These are phyloP conservation scores for Agarophyton chilense DNA, from an alignment of 23 red algal species.

Conservation along the genomic window DNA sequence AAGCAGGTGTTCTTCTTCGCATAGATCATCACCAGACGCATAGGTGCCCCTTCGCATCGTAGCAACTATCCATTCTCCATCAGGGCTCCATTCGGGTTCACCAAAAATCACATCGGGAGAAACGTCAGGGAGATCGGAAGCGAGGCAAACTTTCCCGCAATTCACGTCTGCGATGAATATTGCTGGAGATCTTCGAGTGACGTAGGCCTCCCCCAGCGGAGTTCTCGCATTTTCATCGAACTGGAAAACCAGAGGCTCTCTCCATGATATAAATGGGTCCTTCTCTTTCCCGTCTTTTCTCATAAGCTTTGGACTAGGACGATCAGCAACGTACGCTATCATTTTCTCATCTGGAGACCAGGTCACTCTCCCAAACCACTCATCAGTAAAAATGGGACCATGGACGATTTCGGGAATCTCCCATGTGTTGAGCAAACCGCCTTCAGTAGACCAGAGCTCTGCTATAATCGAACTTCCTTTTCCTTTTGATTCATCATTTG, in stretches of 20 bases:
- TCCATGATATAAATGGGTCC: slow-evolving; percentile 14
- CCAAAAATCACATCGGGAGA: slow-evolving; percentile 7
- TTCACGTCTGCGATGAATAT: slow-evolving; percentile 46
- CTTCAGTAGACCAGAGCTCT: slow-evolving; percentile 30
- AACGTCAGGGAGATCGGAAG: not conserved
- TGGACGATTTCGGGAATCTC: slow-evolving; percentile 48
- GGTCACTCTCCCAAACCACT: slow-evolving; percentile 74
- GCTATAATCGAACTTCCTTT: not conserved
- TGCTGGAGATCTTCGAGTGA: slow-evolving; percentile 40
- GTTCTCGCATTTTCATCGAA: slow-evolving; percentile 50
- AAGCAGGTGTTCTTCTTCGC: slow-evolving; percentile 9
- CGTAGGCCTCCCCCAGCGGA: slow-evolving; percentile 77
- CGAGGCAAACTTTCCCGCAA: slow-evolving; percentile 11
- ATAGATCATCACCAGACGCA: not conserved
- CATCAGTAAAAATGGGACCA: slow-evolving; percentile 78
- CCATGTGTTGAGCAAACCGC: slow-evolving; percentile 35
- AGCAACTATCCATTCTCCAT: slow-evolving; percentile 34
- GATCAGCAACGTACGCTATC: slow-evolving; percentile 74
- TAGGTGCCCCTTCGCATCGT: slow-evolving; percentile 40
- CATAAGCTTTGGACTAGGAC: slow-evolving; percentile 20
- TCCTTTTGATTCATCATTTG: not conserved
- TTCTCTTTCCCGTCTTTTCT: not conserved
- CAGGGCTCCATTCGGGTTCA: slow-evolving; percentile 59
- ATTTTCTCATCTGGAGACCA: slow-evolving; percentile 81
- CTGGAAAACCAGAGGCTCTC: slow-evolving; percentile 21